A percentile compares a stretch with the other conserved stretches of the same genome.
Evolutionary conservation across 2,329 filamentous ascomycete species (phyloP).

Genomic region (Xylaria sp.): DNA sequence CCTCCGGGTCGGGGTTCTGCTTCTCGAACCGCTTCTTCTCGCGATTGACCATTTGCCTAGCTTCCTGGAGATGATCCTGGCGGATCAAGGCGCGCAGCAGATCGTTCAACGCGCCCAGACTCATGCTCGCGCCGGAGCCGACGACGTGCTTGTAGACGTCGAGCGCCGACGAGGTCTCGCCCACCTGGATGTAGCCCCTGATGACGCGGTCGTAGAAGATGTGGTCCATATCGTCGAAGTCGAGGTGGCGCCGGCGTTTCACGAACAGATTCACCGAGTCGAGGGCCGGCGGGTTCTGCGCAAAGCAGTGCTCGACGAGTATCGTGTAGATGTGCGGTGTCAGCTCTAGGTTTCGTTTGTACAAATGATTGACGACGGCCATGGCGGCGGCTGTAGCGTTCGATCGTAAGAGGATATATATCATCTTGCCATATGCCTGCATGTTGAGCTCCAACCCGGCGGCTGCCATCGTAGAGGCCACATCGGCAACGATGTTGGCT

Average conservation of each 20-base stretch:
- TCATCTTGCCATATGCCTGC: slow-evolving; percentile 74
- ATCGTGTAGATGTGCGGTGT: slow-evolving; percentile 78
- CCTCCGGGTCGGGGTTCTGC: slow-evolving; percentile 20
- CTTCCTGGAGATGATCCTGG: slow-evolving; percentile 38
- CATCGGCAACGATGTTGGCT: slow-evolving; percentile 58
- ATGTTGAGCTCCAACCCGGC: slow-evolving; percentile 68
- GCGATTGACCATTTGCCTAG: slow-evolving; percentile 40
- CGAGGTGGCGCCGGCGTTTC: slow-evolving; percentile 52
- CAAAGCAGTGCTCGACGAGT: slow-evolving; percentile 74
- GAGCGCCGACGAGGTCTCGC: slow-evolving; percentile 61
- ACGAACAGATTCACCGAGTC: slow-evolving; percentile 69
- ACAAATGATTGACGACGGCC: slow-evolving; percentile 72
- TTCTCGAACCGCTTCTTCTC: slow-evolving; percentile 39
- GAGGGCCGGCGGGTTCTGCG: slow-evolving; percentile 66
- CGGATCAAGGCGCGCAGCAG: slow-evolving; percentile 51
- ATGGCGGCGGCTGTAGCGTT: slow-evolving; percentile 62
- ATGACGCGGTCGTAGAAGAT: slow-evolving; percentile 59
- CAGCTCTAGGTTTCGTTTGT: slow-evolving; percentile 59
- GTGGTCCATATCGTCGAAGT: slow-evolving; percentile 56
- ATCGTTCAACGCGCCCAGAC: slow-evolving; percentile 55
- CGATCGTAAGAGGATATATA: slow-evolving; percentile 68
- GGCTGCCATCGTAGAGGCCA: slow-evolving; percentile 67
- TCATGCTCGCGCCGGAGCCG: slow-evolving; percentile 53
- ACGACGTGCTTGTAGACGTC: slow-evolving; percentile 59
- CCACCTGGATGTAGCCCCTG: slow-evolving; percentile 69